Conservation (phyloP, 352 stramenopile species). For the Pythium phragmiticola region DNA sequence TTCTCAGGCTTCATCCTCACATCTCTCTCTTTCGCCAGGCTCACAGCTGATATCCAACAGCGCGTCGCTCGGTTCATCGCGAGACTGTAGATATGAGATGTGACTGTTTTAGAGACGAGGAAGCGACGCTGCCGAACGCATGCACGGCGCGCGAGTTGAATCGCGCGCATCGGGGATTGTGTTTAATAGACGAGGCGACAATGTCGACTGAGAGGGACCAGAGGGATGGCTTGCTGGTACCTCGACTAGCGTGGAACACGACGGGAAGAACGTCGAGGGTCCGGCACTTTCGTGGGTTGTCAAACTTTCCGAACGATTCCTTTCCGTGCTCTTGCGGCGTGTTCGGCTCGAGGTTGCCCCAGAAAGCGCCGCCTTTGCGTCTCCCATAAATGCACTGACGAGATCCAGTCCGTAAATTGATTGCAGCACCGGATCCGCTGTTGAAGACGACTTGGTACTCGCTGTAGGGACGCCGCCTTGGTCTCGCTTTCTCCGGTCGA, state of each 20-base stretch:
- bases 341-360: conserved; percentile 8
- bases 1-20: neutral
- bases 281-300: conserved; percentile 4
- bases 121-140: conserved; percentile 20
- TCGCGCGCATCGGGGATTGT: neutral
- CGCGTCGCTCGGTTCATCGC: conserved; percentile 25
- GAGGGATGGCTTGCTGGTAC: neutral
- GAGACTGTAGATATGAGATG: conserved; percentile 6
- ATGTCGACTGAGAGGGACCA: neutral
- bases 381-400: conserved; percentile 34
- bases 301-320: neutral
- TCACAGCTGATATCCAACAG: conserved; percentile 17
- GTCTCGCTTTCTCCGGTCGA: conserved; percentile 13
- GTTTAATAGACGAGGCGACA: neutral
- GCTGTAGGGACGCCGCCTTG: neutral
- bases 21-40: neutral
- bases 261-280: conserved; percentile 1
- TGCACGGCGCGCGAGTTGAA: neutral
- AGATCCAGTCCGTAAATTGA: conserved; percentile 72
- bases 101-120: conserved; percentile 6
- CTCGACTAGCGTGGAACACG: conserved; percentile 14
- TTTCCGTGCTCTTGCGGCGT: conserved; percentile 14
- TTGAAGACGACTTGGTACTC: neutral
- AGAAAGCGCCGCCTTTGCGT: neutral
- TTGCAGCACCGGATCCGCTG: conserved; percentile 29